Base-by-base conservation (phyloP, 352 stramenopile genomes). In the Plasmopara halstedii region DNA sequence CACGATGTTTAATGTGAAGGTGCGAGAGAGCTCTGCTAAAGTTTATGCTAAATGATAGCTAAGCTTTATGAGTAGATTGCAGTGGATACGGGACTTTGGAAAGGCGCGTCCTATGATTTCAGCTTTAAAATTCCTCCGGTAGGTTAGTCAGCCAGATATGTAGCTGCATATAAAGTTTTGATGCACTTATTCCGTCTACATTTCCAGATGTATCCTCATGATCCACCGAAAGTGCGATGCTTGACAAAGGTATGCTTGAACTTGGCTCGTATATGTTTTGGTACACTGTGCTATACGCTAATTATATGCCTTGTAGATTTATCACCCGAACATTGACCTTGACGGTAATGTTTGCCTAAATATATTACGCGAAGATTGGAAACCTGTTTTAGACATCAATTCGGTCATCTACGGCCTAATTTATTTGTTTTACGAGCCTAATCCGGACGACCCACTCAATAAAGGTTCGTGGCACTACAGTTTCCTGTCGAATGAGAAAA, bases 381-480 rank as follows among this genome's bases (percentile, higher is more conserved):
- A 98, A 63, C 95, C 77, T 15, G 95, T 99, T 38, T 70, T 99
- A 53, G 96, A 99, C 73, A 98, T 99, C 66, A 99, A 99, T 72
- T 93, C 94, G 17, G 95, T 99, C 59, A 98, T 99, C 67, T 99
- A 99, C 71, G 94, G 96, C 37, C 70, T 99, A 35, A 98, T 99
- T 74, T 98, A 98, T 66, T 73, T 99, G 34, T 99, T 99, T 73
- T 98, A 98, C 70, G 96, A 99, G 64, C 96, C 96, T 27, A 99
- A 99, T 75, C 94, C 95, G 20, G 95, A 98, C 64, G 96, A 99
- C 63, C 96, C 96, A 19, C 79, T 99, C 37, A 99, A 99, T 81
- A 70, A 81, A 74, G 79, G 73, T 82, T 54, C 27, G 65, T 53
- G 1, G 33, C 2, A 6, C 25, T 10, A 29, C 25, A 29, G 6